Evolutionary conservation across 2,329 filamentous ascomycete species (phyloP), one percentile per base, ranked within the genome.

Genomic region (Knufia petricola): DNA sequence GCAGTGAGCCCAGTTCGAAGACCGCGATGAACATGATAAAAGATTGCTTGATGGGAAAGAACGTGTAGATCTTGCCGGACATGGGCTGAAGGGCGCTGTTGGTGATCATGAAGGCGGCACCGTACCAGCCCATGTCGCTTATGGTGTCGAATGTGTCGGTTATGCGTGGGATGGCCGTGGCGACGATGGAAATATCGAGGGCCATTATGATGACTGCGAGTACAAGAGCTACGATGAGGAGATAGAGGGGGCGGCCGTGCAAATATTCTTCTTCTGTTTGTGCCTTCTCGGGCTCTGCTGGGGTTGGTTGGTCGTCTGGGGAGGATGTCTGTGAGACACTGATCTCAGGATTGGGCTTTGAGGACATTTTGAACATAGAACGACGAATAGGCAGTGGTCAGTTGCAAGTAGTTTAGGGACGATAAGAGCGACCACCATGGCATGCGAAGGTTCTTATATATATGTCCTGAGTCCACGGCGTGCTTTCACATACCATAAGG

Each of bases 111-210:
- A 65, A 66, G 12, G 63, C 59, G 50, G 63, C 62, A 6, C 63
- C 63, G 52, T 66, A 66, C 64, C 64, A 66, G 15, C 59, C 64
- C 3, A 66, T 51, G 49, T 66, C 64, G n/a, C 52, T 42, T 4
- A 65, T 55, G 0, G 63, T 64, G 39, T 62, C 56, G 30, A 66
- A 66, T 1, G 64, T 50, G 15, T 52, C 69, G 0, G 74, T 76
- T 48, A 77, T 77, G 42, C 63, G 61, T 1, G 73, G 73, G 46
- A 74, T 66, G 2, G 73, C 65, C 3, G 76, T 78, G 4, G 68
- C 64, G 45, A 78, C 66, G 41, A 78, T 76, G 0, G 74, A 74
- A 31, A 66, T 70, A 50, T 78, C 76, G 2, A 78, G 54, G 52
- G 77, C 55, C 60, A 74, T 68, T 15, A 75, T 54, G 50, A 76